These are phyloP conservation scores for Trametes versicolor DNA, from an alignment of 1,284 basidiomycete genomes.

Conservation along the genomic window DNA sequence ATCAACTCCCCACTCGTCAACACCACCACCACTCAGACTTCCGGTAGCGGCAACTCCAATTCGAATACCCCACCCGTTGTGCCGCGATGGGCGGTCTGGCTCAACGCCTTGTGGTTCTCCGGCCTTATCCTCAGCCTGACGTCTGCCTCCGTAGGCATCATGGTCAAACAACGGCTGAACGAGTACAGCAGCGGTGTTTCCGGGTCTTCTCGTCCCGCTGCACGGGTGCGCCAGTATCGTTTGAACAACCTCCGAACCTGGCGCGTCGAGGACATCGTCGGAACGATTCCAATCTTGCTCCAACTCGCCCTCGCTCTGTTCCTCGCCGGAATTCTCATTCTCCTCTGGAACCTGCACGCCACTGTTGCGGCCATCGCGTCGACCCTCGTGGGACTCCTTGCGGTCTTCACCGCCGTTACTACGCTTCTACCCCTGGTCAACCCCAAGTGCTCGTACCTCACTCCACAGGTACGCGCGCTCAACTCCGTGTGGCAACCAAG, in stretches of 20 bases:
- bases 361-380: not conserved
- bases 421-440: not conserved
- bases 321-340: slow-evolving; percentile 27
- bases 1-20: slow-evolving; percentile 16
- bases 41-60: not conserved
- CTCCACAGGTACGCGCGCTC: not conserved
- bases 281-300: slow-evolving; percentile 27
- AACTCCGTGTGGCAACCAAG: not conserved
- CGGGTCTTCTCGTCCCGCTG: slow-evolving; percentile 13
- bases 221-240: slow-evolving; percentile 29
- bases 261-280: slow-evolving; percentile 25
- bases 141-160: slow-evolving; percentile 24
- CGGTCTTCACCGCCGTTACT: not conserved
- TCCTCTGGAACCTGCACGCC: not conserved
- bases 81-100: slow-evolving; percentile 10
- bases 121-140: slow-evolving; percentile 29
- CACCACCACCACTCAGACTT: slow-evolving; percentile 11
- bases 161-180: slow-evolving; percentile 35
- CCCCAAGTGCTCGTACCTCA: not conserved
- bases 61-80: not conserved
- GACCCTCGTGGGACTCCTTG: not conserved
- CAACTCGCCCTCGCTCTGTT: slow-evolving; percentile 26
- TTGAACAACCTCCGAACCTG: slow-evolving; percentile 21
- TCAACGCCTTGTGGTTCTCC: slow-evolving; percentile 33
- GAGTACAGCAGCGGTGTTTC: slow-evolving; percentile 15